These are phyloP conservation scores for Fusarium abutilonis DNA, from an alignment of 2,329 filamentous ascomycete species.

Conservation along the genomic window DNA sequence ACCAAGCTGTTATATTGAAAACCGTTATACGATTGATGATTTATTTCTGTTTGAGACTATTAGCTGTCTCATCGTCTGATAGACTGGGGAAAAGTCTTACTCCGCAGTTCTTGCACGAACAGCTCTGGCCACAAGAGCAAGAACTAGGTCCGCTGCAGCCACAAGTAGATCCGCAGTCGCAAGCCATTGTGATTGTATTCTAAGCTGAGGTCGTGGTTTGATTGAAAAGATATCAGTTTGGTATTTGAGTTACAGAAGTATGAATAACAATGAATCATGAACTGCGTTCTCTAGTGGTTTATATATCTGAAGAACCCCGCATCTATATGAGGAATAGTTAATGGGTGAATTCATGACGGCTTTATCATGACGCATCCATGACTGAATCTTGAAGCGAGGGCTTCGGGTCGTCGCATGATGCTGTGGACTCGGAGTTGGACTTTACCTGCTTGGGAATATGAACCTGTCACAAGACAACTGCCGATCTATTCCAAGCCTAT, in stretches of 20 bases:
- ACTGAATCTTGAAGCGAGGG: neutral
- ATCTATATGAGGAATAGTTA: neutral
- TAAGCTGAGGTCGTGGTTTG: neutral
- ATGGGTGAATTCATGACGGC: neutral
- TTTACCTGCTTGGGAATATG: too few species aligned
- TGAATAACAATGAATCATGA: neutral
- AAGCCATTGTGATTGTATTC: slow-evolving; percentile 8
- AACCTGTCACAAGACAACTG: too few species aligned
- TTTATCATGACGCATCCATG: slow-evolving; percentile 16
- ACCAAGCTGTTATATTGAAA: too few species aligned
- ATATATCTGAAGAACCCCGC: slow-evolving; percentile 20
- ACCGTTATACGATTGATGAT: too few species aligned
- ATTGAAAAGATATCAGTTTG: neutral
- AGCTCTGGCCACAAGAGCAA: slow-evolving; percentile 15
- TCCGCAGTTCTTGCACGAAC: slow-evolving; percentile 23
- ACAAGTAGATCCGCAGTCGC: slow-evolving; percentile 21
- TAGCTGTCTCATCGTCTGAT: too few species aligned
- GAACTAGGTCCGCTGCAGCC: slow-evolving; percentile 2
- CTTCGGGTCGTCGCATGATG: neutral
- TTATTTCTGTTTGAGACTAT: too few species aligned
- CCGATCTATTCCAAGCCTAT: too few species aligned
- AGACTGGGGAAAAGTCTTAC: slow-evolving; percentile 1
- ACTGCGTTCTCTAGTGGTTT: neutral
- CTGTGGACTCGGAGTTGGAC: neutral
- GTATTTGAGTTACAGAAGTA: neutral